Evolutionary conservation across 768 basidiomycete species (phyloP), one percentile per base, ranked within the genome.

Genomic region (Pleurotus cornucopiae): DNA sequence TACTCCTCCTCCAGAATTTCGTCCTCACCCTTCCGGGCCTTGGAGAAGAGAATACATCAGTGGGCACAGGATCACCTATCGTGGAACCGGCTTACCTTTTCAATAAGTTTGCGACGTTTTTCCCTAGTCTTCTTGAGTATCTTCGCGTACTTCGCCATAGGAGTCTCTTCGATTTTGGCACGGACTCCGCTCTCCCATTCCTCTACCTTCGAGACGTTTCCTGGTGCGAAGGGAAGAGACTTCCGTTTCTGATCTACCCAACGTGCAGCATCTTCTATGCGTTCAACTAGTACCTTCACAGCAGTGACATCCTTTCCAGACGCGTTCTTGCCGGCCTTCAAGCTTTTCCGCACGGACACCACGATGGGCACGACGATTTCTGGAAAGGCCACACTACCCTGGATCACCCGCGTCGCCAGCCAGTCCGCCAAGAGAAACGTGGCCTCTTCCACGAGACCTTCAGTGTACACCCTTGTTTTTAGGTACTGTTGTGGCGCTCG

Each of bases 311-410:
- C 86, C 65, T 91, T 91, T 0, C 73, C 69, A 46, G 72, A 63
- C 45, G 69, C 63, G 37, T 75, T 67, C 55, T 80, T 81, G 21
- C 76, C 73, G 39, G 71, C 74, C 69, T 97, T 98, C 61, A 95
- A 63, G 54, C 82, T 77, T 61, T 88, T 87, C 44, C 85, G 84
- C 49, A 99, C 74, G 1, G 82, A 74, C 9, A 90, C 78, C 13
- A 85, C 71, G 38, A 94, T 74, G 2, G 95, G 94, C 11, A 98
- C 82, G 12, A 85, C 77, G 40, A 96, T 79, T 71, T 99, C 97
- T 2, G 97, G 96, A 78, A 97, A 98, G 0, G 92, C 92, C 57
- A 98, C 85, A 68, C 88, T 91, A 1, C 84, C 88, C 48, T 91
- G 88, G 0, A 95, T 84, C 0, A 82, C 73, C 6, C 71, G 61